Percentiles rank a stretch among this genome's conserved stretches.
Evolutionary conservation across 2,329 filamentous ascomycete species (phyloP).

Genomic region (Monilinia vaccinii-corymbosi): DNA sequence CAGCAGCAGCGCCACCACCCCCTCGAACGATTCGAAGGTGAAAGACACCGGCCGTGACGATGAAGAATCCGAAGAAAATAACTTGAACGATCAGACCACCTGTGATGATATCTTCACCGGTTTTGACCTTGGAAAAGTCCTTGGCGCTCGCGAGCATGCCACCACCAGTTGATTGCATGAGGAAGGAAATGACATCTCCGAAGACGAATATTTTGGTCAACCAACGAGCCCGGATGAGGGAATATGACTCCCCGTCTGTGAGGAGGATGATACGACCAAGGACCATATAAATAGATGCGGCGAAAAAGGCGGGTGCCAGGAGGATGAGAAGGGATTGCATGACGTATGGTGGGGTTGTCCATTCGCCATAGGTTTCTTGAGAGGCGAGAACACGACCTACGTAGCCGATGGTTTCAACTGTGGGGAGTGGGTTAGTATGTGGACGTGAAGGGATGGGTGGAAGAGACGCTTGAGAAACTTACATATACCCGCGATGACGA

Average conservation of each 20-base stretch:
- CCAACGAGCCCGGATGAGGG: conserved; percentile 29
- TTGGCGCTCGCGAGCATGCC: conserved; percentile 13
- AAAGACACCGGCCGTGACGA: conserved; percentile 24
- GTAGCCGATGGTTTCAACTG: conserved; percentile 36
- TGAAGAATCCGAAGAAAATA: conserved; percentile 42
- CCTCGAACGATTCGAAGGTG: conserved; percentile 11
- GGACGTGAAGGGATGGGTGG: too few relatives aligned
- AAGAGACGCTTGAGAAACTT: background rate
- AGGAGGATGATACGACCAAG: conserved; percentile 33
- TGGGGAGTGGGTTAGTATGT: conserved; percentile 20
- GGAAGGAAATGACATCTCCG: conserved; percentile 37
- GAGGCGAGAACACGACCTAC: conserved; percentile 22
- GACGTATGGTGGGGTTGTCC: conserved; percentile 28
- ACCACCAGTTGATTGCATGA: conserved; percentile 31
- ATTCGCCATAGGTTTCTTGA: conserved; percentile 18
- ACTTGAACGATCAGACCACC: conserved; percentile 42
- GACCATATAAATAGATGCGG: conserved; percentile 35
- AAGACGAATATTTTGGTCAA: conserved; percentile 38
- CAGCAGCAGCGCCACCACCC: conserved; percentile 7
- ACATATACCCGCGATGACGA: conserved; percentile 24
- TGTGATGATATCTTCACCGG: conserved; percentile 36
- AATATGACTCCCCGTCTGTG: conserved; percentile 30
- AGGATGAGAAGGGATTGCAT: conserved; percentile 32
- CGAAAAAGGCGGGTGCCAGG: conserved; percentile 34
- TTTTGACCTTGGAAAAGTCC: conserved; percentile 14